Evolutionary conservation across 768 basidiomycete species (phyloP), one percentile per base, ranked within the genome.

Genomic region (Kwoniella sp.): DNA sequence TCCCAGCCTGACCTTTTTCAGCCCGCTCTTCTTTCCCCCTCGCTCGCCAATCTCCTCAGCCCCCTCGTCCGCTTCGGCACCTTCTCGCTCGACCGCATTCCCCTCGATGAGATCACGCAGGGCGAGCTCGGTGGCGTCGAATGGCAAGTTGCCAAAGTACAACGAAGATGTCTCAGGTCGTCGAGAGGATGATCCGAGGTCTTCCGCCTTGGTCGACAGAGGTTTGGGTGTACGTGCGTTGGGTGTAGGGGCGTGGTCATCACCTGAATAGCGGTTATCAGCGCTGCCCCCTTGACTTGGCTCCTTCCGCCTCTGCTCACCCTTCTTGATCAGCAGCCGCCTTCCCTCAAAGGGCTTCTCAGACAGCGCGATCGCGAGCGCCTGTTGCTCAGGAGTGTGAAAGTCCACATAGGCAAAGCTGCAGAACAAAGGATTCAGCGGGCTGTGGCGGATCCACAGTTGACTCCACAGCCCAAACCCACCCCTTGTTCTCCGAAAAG

Each of bases 341-440:
- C 95, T 80, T 5, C 93, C 93, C 25, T 92, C 81, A 12, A 96
- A 77, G 47, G 82, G 82, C 28, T 82, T 78, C 73, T 99, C 95
- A 3, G 89, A 89, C 36, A 86, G 77, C 3, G 82, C 78, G 56
- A 96, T 86, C 26, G 91, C 93, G 36, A 80, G 76, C 3, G 65
- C 68, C 68, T 93, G 88, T 11, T 81, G 83, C 27, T 90, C 88
- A 0, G 80, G 75, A 1, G 84, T 84, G 2, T 83, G 80, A 71
- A 98, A 95, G 76, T 98, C 93, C 53, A 98, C 87, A 76, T 96
- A 96, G 31, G 95, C 95, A 73, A 90, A 99, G 32, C 93, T 96
- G 40, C n/a, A n/a, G n/a, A n/a, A n/a, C n/a, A n/a, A n/a, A n/a
- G n/a, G n/a, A n/a, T n/a, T n/a, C n/a, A n/a, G n/a, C n/a, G n/a